Base-by-base conservation (phyloP, 2,329 filamentous ascomycete genomes). In the Zalaria obscura region DNA sequence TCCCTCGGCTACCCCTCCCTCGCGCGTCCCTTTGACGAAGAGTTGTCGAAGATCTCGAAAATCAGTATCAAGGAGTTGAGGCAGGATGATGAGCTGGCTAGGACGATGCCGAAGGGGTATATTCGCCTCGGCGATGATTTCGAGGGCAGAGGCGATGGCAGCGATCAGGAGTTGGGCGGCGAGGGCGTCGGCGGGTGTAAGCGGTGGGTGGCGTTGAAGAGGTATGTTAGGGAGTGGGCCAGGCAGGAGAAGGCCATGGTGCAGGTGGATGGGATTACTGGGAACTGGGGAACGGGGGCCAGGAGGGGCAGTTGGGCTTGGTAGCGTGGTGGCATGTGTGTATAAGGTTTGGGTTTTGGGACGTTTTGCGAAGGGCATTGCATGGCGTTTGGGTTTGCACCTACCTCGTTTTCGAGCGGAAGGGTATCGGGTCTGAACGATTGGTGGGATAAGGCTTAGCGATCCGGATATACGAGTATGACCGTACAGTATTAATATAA, bases 211-310 rank as follows among this genome's bases (percentile, higher is more conserved):
- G 89, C 89, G 1, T 67, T 96, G 35, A 80, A 80, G 54, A 57
- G 78, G 34, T 96, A 96, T 58, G 83, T 96, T 33, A 71, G 72
- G 32, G 87, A 94, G 59, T 96, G 89, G 89, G 88, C 83, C 25
- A 72, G 81, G 43, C 87, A 94, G 60, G 84, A 93, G 57, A 85
- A 87, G 4, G 72, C 76, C 47, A 76, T 91, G 59, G 70, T 55
- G 9, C 47, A 47, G 18, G 48, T 46, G 3, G 52, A 52, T 18
- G 46, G 45, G 4, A 44, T 52, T 25, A 47, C 52, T 4, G 59
- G 55, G 32, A 58, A 56, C 8, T 63, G 60, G 50, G 67, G 66
- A 7, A 62, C 63, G 25, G 60, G 55, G n/a, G 65, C 62, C 1
- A 56, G 67, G 46, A 63, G 64, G 48, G 67, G 67, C 25, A 68